phyloP scores from a whole-genome alignment of 352 stramenopile species.

The Blastocystis hominis region DNA sequence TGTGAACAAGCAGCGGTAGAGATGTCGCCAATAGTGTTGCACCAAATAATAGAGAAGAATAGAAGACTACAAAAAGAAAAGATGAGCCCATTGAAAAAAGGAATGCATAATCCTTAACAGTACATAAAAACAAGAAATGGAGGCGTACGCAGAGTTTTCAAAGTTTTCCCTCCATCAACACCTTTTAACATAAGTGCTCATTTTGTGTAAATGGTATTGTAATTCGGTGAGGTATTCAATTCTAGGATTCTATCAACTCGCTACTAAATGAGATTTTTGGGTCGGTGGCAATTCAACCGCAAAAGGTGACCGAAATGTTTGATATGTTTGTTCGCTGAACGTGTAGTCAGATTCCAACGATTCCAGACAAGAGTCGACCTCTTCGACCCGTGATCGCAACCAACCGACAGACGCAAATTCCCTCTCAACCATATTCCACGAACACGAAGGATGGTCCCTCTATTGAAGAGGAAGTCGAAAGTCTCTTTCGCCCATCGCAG shows the following conservation, averaged over 20 bases:
- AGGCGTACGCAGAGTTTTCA: neutral
- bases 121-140: neutral
- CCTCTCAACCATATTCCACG: neutral
- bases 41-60: slow-evolving; percentile 1
- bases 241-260: slow-evolving; percentile 36
- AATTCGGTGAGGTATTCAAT: neutral
- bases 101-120: neutral
- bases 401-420: neutral
- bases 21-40: slow-evolving; percentile 7
- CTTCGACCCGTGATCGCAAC: neutral
- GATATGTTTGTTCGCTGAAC: neutral
- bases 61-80: slow-evolving; percentile 11
- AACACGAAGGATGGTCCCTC: neutral
- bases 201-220: neutral
- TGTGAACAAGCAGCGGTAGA: neutral
- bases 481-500: neutral
- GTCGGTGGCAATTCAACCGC: neutral
- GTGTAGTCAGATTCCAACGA: slow-evolving; percentile 1
- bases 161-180: slow-evolving; percentile 31
- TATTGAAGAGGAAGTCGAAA: neutral
- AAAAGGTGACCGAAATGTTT: slow-evolving; percentile 3
- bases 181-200: neutral
- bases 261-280: slow-evolving; percentile 50
- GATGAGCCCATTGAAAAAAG: neutral
- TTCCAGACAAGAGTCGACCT: neutral